Percentiles rank a stretch among this genome's conserved stretches.
Evolutionary conservation across 768 basidiomycete genomes (phyloP).

Genomic region (Strobilomyces confusus): DNA sequence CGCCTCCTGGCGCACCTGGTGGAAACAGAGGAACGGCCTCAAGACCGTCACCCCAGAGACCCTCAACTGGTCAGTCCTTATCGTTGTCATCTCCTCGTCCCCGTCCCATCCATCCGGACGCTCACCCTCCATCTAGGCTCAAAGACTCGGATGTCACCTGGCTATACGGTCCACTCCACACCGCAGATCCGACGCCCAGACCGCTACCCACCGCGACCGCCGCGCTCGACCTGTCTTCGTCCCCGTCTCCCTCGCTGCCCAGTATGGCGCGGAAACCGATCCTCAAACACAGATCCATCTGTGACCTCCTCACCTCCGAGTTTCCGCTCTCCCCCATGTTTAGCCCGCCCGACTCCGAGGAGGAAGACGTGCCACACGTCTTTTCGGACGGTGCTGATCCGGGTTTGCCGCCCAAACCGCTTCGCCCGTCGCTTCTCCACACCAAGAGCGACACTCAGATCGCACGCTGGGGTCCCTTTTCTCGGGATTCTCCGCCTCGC

Average conservation of each 20-base stretch:
- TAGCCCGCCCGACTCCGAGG: conserved; percentile 54
- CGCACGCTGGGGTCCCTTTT: conserved; percentile 45
- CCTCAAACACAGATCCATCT: conserved; percentile 90
- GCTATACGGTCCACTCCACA: conserved; percentile 96
- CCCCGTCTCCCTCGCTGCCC: conserved; percentile 28
- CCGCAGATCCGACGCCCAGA: conserved; percentile 69
- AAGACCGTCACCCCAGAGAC: conserved; percentile 96
- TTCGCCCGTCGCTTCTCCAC: conserved; percentile 62
- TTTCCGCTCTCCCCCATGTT: conserved; percentile 60
- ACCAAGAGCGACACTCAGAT: conserved; percentile 91
- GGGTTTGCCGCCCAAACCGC: not conserved
- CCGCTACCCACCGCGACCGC: conserved; percentile 37
- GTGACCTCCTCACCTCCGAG: conserved; percentile 81
- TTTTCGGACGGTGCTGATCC: conserved; percentile 23
- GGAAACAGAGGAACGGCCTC: conserved; percentile 96
- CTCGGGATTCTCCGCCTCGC: conserved; percentile 72
- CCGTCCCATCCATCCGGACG: not conserved
- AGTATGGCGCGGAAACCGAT: conserved; percentile 69
- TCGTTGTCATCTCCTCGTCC: not conserved
- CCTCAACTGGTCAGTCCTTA: conserved; percentile 81
- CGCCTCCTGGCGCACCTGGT: conserved; percentile 98
- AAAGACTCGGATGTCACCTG: conserved; percentile 99
- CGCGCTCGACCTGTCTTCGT: conserved; percentile 34
- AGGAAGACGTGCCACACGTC: conserved; percentile 29
- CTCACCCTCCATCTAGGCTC: conserved; percentile 55